These are phyloP conservation scores for Dorcoceras hygrometricum DNA, from an alignment of 257 asterid species.

Conservation along the genomic window DNA sequence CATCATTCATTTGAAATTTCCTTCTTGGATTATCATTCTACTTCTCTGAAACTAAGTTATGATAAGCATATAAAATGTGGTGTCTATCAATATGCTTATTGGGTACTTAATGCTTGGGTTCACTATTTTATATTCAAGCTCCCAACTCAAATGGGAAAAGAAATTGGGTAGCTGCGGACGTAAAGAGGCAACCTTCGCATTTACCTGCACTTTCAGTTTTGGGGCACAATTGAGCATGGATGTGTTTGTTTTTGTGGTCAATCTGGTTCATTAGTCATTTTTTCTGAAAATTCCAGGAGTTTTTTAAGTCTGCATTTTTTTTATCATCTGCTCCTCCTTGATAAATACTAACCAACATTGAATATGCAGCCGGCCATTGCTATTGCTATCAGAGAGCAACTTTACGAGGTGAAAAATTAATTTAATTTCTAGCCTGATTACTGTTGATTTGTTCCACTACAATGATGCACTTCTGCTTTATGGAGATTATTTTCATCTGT, in stretches of 20 bases:
- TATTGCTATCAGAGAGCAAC: conserved; percentile 88
- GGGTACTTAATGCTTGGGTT: not conserved
- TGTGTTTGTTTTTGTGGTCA: not conserved
- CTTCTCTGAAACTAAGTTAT: not conserved
- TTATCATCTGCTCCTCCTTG: not conserved
- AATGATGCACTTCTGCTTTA: conserved; percentile 8
- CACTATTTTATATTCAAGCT: not conserved
- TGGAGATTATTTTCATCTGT: conserved; percentile 5
- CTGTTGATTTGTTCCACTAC: conserved; percentile 3
- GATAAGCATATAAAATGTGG: not conserved
- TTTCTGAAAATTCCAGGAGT: not conserved
- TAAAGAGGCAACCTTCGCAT: not conserved
- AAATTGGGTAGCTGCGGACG: too few relatives aligned
- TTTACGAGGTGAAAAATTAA: conserved; percentile 68
- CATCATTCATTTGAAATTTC: not conserved
- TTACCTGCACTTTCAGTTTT: not conserved
- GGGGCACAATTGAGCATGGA: not conserved
- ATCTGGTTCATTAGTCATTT: not conserved
- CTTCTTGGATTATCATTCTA: not conserved
- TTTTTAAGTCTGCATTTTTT: not conserved
- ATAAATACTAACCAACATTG: conserved; percentile 23
- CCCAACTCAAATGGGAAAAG: not conserved
- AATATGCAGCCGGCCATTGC: conserved; percentile 89
- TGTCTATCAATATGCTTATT: not conserved
- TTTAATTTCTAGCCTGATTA: conserved; percentile 17